Conservation (phyloP, 805 yeast genomes). For the Metschnikowia shivogae region DNA sequence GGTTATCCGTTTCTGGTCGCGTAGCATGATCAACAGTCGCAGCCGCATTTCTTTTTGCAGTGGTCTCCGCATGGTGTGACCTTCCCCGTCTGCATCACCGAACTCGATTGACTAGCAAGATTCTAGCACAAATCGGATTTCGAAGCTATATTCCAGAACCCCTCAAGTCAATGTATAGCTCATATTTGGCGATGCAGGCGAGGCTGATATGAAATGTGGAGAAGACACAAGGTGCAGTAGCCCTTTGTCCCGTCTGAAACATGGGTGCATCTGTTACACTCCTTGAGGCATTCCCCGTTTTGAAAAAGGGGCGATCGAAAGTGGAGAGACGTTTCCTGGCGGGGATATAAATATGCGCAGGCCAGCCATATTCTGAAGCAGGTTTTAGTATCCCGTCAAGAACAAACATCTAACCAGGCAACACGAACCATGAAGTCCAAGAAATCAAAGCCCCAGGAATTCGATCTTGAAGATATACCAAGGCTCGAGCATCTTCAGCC, state of each 20-base stretch:
- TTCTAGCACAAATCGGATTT: too few relatives aligned
- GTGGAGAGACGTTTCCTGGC: not conserved
- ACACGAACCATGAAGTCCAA: constrained; percentile 23
- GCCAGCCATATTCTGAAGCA: constrained; percentile 4
- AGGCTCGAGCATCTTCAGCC: constrained; percentile 36
- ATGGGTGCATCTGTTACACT: too few relatives aligned
- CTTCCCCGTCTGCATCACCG: not conserved
- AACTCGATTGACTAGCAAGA: too few relatives aligned
- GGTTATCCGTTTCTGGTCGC: not conserved
- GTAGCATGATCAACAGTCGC: not conserved
- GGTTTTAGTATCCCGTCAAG: not conserved
- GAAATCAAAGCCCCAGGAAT: constrained; percentile 20
- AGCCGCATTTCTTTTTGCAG: constrained; percentile 4
- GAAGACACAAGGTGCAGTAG: not conserved
- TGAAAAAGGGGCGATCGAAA: not conserved
- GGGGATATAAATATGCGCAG: not conserved
- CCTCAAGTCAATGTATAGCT: not conserved
- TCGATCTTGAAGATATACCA: constrained; percentile 38
- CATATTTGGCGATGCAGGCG: not conserved
- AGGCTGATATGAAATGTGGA: not conserved
- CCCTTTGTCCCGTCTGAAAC: not conserved
- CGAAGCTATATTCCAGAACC: not conserved
- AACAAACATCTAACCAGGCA: not conserved
- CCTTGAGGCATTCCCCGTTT: not conserved
- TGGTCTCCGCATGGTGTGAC: constrained; percentile 1